Evolutionary conservation across 1,139 yeast species (phyloP).

Genomic region (Taphrina pruni): DNA sequence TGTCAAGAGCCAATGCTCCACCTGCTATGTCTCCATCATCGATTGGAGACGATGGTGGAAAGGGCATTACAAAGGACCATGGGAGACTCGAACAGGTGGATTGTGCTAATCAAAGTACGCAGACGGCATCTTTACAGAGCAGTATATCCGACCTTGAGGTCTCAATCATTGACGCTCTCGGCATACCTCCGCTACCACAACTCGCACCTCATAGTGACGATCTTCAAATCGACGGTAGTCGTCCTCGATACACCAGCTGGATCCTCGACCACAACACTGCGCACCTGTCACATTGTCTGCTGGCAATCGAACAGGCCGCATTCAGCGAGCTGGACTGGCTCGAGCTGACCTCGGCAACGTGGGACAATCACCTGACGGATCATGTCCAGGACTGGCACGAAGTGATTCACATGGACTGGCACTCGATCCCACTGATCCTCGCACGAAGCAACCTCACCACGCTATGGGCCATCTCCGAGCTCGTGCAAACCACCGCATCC

Average conservation of each 20-base stretch:
- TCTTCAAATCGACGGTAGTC: neutral
- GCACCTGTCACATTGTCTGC: conserved; percentile 76
- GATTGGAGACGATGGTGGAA: neutral
- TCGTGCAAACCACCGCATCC: conserved; percentile 67
- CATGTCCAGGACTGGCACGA: conserved; percentile 22
- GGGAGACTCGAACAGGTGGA: neutral
- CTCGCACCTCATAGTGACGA: neutral
- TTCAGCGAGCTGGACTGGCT: conserved; percentile 89
- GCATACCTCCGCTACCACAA: conserved; percentile 45
- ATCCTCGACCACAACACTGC: conserved; percentile 72
- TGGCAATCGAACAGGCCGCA: conserved; percentile 83
- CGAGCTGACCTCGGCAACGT: conserved; percentile 57
- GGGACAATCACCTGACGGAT: conserved; percentile 52
- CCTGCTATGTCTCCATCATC: neutral
- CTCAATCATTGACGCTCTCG: conserved; percentile 37
- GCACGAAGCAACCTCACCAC: neutral
- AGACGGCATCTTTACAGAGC: neutral
- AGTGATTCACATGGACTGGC: conserved; percentile 8
- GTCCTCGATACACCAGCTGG: conserved; percentile 12
- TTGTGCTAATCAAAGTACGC: neutral
- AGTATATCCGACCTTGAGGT: neutral
- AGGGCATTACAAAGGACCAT: neutral
- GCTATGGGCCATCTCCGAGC: conserved; percentile 84
- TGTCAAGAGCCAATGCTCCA: neutral
- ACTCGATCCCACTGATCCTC: neutral